phyloP scores from a whole-genome alignment of 225 moss, liverwort and hornwort genomes.

The Bryum argenteum region DNA sequence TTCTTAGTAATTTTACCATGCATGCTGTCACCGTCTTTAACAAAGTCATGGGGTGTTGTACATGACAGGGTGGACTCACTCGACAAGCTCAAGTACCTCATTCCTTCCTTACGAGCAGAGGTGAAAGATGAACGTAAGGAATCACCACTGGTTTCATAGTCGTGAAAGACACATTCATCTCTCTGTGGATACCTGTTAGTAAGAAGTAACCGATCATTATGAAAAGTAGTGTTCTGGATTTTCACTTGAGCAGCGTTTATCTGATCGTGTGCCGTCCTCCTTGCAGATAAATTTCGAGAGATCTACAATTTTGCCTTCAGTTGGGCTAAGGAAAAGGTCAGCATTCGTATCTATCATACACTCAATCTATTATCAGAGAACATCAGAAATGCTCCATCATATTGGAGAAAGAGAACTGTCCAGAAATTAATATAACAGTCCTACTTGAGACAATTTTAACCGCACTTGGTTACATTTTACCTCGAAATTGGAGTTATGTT shows the following conservation, averaged over 20 bases:
- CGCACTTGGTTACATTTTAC: neutral
- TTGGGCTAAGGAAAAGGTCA: constrained; percentile 96
- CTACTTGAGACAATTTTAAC: neutral
- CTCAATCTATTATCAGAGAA: too few relatives aligned
- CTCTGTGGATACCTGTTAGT: neutral
- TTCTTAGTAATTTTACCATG: neutral
- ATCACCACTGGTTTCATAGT: neutral
- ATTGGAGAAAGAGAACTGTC: neutral
- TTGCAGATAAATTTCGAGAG: constrained; percentile 90
- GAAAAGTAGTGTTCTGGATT: neutral
- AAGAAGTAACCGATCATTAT: neutral
- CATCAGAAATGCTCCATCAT: too few relatives aligned
- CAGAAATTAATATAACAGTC: neutral
- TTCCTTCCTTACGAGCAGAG: constrained; percentile 76
- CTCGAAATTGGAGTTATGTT: neutral
- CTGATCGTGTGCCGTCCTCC: neutral
- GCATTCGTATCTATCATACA: neutral
- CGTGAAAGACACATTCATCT: neutral
- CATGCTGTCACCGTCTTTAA: constrained; percentile 2
- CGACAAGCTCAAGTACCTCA: constrained; percentile 83
- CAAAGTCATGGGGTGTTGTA: constrained; percentile 13
- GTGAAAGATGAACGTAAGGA: constrained; percentile 87
- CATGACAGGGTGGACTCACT: constrained; percentile 80
- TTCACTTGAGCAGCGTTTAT: constrained; percentile 4
- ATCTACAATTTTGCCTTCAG: constrained; percentile 91